phyloP scores from a whole-genome alignment of 345 rosid genomes.

The Citrus glauca region DNA sequence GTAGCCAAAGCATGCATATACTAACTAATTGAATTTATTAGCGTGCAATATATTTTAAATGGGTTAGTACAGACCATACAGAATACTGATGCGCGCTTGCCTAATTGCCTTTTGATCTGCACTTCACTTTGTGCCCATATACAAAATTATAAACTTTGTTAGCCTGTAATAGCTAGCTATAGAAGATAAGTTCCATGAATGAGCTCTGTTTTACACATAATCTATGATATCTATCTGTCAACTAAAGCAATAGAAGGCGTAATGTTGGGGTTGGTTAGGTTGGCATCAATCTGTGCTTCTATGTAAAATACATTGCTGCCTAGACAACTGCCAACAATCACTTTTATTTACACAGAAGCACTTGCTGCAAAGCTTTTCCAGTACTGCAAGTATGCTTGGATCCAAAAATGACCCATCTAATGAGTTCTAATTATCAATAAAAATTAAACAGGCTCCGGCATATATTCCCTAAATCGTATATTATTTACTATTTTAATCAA shows the following conservation, averaged over 20 bases:
- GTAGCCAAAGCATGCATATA: too few species aligned
- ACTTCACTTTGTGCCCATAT: background rate
- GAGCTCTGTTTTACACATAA: background rate
- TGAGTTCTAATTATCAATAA: constrained; percentile 3
- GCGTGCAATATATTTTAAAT: too few species aligned
- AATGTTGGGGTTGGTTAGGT: constrained; percentile 3
- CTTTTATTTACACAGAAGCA: background rate
- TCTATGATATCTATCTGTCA: background rate
- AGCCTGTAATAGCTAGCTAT: background rate
- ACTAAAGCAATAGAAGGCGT: background rate
- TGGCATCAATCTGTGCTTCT: background rate
- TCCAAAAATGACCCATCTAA: constrained; percentile 11
- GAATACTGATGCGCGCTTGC: too few species aligned
- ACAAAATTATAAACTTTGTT: background rate
- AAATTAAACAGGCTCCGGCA: constrained; percentile 31
- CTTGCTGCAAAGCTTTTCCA: background rate
- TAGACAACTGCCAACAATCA: constrained; percentile 11
- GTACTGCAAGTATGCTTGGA: background rate
- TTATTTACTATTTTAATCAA: constrained; percentile 18
- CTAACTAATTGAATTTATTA: too few species aligned
- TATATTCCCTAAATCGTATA: constrained; percentile 42
- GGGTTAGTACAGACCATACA: too few species aligned
- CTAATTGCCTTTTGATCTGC: background rate
- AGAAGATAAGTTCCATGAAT: background rate
- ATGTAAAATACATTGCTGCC: constrained; percentile 10